phyloP scores from a whole-genome alignment of 2,329 filamentous ascomycete genomes.

The Botrytis pseudocinerea region DNA sequence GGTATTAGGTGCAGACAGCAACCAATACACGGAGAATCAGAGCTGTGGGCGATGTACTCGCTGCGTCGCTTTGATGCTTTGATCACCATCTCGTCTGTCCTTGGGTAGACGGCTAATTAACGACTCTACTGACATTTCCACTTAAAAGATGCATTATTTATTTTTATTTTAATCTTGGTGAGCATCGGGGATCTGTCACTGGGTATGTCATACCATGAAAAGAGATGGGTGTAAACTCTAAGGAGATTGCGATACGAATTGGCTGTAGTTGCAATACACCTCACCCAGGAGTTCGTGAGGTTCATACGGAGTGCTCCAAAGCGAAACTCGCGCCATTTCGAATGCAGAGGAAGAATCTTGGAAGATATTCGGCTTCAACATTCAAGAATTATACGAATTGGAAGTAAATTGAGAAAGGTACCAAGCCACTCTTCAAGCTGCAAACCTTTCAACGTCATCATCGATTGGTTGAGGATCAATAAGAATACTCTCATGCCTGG shows the following conservation, averaged over 20 bases:
- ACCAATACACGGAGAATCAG: background rate
- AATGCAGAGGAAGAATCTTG: conserved; percentile 6
- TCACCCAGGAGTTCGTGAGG: background rate
- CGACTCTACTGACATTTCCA: background rate
- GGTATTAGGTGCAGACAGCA: background rate
- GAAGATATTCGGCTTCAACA: conserved; percentile 3
- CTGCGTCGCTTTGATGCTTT: background rate
- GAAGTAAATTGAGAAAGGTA: background rate
- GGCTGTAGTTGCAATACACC: background rate
- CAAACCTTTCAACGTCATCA: background rate
- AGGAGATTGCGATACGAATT: conserved; percentile 15
- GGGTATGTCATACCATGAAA: background rate
- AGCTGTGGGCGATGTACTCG: background rate
- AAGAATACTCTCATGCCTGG: background rate
- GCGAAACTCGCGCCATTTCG: background rate
- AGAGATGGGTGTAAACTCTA: background rate
- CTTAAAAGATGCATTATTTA: background rate
- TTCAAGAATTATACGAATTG: background rate
- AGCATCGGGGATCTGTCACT: background rate
- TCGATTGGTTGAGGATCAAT: background rate
- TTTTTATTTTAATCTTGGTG: background rate
- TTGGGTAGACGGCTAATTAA: background rate
- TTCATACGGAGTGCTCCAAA: background rate
- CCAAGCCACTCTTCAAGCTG: background rate
- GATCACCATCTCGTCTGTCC: conserved; percentile 1